phyloP scores from a whole-genome alignment of 208 protist genomes.

The Trypanosoma platydactyli region DNA sequence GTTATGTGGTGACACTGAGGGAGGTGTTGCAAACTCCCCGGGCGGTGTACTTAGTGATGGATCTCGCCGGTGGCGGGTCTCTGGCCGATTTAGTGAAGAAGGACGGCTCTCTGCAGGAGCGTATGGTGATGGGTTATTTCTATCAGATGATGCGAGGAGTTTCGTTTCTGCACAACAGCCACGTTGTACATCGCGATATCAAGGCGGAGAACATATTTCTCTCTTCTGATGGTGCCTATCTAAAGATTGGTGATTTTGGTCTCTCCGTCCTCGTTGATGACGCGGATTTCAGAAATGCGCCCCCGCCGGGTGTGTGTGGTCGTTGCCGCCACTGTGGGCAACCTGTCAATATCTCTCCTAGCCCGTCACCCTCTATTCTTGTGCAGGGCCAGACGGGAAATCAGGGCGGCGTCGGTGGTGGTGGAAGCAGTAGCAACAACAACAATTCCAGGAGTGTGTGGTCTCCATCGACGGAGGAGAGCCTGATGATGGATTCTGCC shows the following conservation, averaged over 20 bases:
- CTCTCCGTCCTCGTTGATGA: slow-evolving; percentile 55
- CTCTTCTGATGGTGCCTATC: slow-evolving; percentile 52
- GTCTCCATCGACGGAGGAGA: too few relatives aligned
- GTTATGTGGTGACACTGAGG: slow-evolving; percentile 29
- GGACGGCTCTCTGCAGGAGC: slow-evolving; percentile 80
- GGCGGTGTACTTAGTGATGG: slow-evolving; percentile 91
- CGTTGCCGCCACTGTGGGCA: slow-evolving; percentile 19
- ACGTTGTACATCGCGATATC: slow-evolving; percentile 88
- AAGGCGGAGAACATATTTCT: slow-evolving; percentile 92
- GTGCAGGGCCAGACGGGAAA: slow-evolving; percentile 33
- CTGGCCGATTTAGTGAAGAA: slow-evolving; percentile 90
- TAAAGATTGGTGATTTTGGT: slow-evolving; percentile 94
- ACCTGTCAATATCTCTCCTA: not conserved
- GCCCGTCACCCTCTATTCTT: slow-evolving; percentile 5
- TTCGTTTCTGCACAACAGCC: slow-evolving; percentile 88
- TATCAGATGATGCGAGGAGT: slow-evolving; percentile 94
- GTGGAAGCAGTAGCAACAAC: not conserved
- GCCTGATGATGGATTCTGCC: not conserved
- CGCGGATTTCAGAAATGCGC: not conserved
- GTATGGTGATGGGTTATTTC: slow-evolving; percentile 91
- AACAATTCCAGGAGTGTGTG: not conserved
- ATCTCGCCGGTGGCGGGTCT: slow-evolving; percentile 91
- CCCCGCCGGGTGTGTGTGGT: slow-evolving; percentile 1
- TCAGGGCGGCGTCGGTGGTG: slow-evolving; percentile 26
- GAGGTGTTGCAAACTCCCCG: slow-evolving; percentile 89